Conservation (phyloP, 139 green algal genomes). For the Coelastrella sp. region DNA sequence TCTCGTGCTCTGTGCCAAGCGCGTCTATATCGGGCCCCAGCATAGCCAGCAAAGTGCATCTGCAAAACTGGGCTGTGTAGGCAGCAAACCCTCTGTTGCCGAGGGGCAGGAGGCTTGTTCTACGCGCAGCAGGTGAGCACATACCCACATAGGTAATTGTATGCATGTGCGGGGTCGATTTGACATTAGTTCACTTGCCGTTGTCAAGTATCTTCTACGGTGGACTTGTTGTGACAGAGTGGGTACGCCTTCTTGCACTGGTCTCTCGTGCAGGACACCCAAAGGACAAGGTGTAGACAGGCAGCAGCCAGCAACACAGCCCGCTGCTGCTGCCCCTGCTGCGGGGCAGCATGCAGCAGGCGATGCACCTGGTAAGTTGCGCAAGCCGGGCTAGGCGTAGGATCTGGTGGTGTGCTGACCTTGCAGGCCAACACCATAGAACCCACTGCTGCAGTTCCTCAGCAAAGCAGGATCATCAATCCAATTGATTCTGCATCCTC, state of each 20-base stretch:
- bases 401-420: too few relatives aligned
- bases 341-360: conserved; percentile 25
- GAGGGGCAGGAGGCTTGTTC: neutral
- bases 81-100: conserved; percentile 9
- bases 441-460: neutral
- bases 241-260: neutral
- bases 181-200: too few relatives aligned
- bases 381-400: neutral
- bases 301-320: conserved; percentile 36
- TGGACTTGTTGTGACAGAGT: neutral
- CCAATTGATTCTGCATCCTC: too few relatives aligned
- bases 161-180: too few relatives aligned
- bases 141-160: too few relatives aligned
- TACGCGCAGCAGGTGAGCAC: neutral
- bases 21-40: neutral
- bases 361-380: neutral
- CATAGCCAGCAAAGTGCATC: neutral
- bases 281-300: neutral
- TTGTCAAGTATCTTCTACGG: too few relatives aligned
- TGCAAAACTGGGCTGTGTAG: conserved; percentile 33
- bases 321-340: conserved; percentile 34
- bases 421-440: too few relatives aligned
- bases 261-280: neutral
- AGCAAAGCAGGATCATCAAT: too few relatives aligned
- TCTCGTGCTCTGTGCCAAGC: too few relatives aligned